Conservation (phyloP, 164 flowering plant genomes). For the Piper betle region DNA sequence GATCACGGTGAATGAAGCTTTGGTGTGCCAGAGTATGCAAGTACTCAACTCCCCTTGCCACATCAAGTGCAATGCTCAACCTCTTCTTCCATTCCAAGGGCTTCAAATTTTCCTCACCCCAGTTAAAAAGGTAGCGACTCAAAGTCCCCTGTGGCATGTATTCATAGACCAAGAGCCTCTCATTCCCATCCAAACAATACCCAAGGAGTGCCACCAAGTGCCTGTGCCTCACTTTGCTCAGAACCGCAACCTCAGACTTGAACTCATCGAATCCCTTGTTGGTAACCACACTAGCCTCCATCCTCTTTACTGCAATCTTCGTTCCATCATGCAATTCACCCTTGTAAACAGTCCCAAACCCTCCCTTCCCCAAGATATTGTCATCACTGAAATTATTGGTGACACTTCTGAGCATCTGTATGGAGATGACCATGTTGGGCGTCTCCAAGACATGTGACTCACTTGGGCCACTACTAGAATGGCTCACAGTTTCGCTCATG, state of each 20-base stretch:
- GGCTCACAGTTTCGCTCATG: constrained; percentile 25
- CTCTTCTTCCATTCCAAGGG: constrained; percentile 86
- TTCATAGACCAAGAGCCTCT: constrained; percentile 80
- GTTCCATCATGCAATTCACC: constrained; percentile 94
- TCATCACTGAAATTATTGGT: constrained; percentile 75
- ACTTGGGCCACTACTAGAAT: constrained; percentile 31
- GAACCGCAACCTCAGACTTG: constrained; percentile 79
- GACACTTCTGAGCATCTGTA: constrained; percentile 63
- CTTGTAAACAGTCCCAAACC: constrained; percentile 91
- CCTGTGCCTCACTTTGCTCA: constrained; percentile 83
- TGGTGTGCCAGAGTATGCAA: constrained; percentile 75
- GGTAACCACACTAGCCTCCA: constrained; percentile 59
- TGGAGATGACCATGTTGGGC: constrained; percentile 72
- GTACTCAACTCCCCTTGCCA: constrained; percentile 93
- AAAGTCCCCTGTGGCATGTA: constrained; percentile 95
- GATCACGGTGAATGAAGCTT: constrained; percentile 85
- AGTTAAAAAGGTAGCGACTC: constrained; percentile 50
- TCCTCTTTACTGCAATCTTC: constrained; percentile 90
- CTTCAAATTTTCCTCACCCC: constrained; percentile 54
- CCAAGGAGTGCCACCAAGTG: constrained; percentile 79
- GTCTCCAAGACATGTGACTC: constrained; percentile 53
- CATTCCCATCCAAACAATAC: constrained; percentile 80
- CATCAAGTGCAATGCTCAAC: constrained; percentile 72
- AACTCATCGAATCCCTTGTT: constrained; percentile 78
- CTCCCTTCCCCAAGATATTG: constrained; percentile 76